Conservation (phyloP, 805 yeast species). For the Candida orba region DNA sequence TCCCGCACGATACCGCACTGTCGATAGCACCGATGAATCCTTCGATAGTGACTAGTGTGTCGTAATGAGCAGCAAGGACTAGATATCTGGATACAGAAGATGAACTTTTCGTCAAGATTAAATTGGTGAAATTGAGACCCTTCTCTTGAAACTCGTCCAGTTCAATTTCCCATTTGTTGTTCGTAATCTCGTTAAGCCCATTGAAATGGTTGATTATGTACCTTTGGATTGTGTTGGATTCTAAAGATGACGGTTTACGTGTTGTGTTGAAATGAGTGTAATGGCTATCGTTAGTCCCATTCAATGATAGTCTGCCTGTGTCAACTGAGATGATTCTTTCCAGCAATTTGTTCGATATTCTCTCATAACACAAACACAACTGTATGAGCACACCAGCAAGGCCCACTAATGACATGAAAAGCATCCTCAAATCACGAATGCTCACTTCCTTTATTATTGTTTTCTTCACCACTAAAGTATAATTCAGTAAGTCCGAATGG, state of each 20-base stretch:
- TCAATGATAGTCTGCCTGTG: slow-evolving; percentile 12
- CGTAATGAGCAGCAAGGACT: slow-evolving; percentile 49
- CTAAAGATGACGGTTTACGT: slow-evolving; percentile 36
- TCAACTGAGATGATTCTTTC: slow-evolving; percentile 2
- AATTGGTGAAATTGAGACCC: slow-evolving; percentile 31
- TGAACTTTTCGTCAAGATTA: slow-evolving; percentile 26
- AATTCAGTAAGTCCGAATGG: not conserved
- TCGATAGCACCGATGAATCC: slow-evolving; percentile 58
- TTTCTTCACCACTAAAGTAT: no score
- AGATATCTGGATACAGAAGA: slow-evolving; percentile 23
- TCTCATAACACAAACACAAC: slow-evolving; percentile 1
- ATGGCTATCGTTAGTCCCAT: slow-evolving; percentile 14
- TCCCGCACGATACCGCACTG: slow-evolving; percentile 51
- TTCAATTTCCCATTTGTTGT: slow-evolving; percentile 23
- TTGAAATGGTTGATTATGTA: slow-evolving; percentile 31
- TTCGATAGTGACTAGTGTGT: slow-evolving; percentile 36
- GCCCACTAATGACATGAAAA: no score
- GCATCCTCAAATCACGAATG: no score
- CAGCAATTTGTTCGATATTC: slow-evolving; percentile 5
- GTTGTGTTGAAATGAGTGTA: slow-evolving; percentile 29
- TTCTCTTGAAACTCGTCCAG: slow-evolving; percentile 31
- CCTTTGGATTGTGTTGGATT: slow-evolving; percentile 30
- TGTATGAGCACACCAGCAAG: not conserved
- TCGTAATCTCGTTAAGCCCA: slow-evolving; percentile 21
- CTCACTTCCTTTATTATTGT: not conserved